These are phyloP conservation scores for Yarrowia hollandica DNA, from an alignment of 805 yeast species.

Conservation along the genomic window DNA sequence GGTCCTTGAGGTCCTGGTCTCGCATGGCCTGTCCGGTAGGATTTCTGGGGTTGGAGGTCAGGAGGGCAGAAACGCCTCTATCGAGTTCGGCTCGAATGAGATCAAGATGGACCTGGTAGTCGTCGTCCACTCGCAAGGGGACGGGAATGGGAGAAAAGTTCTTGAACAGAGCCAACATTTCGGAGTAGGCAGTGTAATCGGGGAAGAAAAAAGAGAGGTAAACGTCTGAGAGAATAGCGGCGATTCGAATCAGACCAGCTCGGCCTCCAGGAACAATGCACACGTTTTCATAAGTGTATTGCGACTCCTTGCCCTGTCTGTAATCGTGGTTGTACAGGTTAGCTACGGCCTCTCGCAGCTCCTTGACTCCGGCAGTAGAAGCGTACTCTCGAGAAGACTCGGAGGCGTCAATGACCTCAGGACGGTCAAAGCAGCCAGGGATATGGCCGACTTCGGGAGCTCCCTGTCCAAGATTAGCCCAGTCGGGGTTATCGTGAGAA, in stretches of 20 bases:
- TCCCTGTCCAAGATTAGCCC: slow-evolving; percentile 67
- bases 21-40: slow-evolving; percentile 61
- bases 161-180: slow-evolving; percentile 61
- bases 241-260: slow-evolving; percentile 62
- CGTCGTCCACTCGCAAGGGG: slow-evolving; percentile 56
- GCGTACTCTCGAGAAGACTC: slow-evolving; percentile 56
- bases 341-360: slow-evolving; percentile 59
- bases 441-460: slow-evolving; percentile 64
- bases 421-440: slow-evolving; percentile 59
- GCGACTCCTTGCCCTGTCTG: slow-evolving; percentile 49
- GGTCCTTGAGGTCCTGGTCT: slow-evolving; percentile 48
- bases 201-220: slow-evolving; percentile 61
- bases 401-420: slow-evolving; percentile 50
- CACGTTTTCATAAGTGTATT: slow-evolving; percentile 59
- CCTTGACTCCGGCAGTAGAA: slow-evolving; percentile 59
- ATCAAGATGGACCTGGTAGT: slow-evolving; percentile 56
- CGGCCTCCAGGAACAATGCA: slow-evolving; percentile 67
- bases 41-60: slow-evolving; percentile 61
- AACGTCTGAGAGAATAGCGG: slow-evolving; percentile 59
- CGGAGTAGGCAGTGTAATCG: slow-evolving; percentile 65
- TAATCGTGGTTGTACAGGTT: slow-evolving; percentile 56
- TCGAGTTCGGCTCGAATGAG: slow-evolving; percentile 53
- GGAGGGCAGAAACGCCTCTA: slow-evolving; percentile 56
- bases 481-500: slow-evolving; percentile 37
- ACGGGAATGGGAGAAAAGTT: slow-evolving; percentile 59